These are phyloP conservation scores for Blastobotrys peoriensis DNA, from an alignment of 805 yeast species.

Conservation along the genomic window DNA sequence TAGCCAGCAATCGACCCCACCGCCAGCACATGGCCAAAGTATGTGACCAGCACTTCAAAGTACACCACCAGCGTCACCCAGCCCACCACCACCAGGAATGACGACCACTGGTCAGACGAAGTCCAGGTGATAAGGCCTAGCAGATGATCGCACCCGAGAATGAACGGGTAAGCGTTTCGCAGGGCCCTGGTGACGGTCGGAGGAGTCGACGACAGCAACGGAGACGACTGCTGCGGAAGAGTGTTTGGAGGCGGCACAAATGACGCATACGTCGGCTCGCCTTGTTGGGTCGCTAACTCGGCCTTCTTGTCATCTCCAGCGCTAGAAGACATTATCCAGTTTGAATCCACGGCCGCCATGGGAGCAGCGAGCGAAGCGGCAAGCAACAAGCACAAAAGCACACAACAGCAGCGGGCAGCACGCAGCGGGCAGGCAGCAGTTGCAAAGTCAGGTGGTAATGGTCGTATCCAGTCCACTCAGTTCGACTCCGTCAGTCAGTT, in stretches of 20 bases:
- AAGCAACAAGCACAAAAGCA: too few relatives aligned
- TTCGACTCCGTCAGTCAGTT: too few relatives aligned
- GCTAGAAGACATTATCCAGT: constrained; percentile 6
- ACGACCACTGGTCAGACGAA: constrained; percentile 71
- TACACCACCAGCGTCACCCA: constrained; percentile 61
- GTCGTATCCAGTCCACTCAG: too few relatives aligned
- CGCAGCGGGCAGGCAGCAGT: too few relatives aligned
- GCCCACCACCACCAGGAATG: constrained; percentile 52
- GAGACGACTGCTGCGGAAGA: constrained; percentile 56
- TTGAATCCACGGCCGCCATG: constrained; percentile 13
- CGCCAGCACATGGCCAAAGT: constrained; percentile 72
- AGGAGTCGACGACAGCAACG: constrained; percentile 82
- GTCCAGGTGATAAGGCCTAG: constrained; percentile 87
- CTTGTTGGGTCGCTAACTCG: background rate
- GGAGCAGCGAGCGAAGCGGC: too few relatives aligned
- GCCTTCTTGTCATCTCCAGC: background rate
- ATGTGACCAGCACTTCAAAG: constrained; percentile 70
- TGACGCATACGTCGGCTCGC: constrained; percentile 29
- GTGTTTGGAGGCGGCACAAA: constrained; percentile 30
- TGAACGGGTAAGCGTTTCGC: constrained; percentile 77
- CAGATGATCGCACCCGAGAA: constrained; percentile 62
- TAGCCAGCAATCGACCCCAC: constrained; percentile 34
- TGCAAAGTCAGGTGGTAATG: too few relatives aligned
- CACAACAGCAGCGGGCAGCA: too few relatives aligned
- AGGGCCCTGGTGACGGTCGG: constrained; percentile 83